A percentile compares a stretch with the other conserved stretches of the same genome.
These are phyloP conservation scores for Drosera capensis DNA, from an alignment of 148 eudicot species.

Conservation along the genomic window DNA sequence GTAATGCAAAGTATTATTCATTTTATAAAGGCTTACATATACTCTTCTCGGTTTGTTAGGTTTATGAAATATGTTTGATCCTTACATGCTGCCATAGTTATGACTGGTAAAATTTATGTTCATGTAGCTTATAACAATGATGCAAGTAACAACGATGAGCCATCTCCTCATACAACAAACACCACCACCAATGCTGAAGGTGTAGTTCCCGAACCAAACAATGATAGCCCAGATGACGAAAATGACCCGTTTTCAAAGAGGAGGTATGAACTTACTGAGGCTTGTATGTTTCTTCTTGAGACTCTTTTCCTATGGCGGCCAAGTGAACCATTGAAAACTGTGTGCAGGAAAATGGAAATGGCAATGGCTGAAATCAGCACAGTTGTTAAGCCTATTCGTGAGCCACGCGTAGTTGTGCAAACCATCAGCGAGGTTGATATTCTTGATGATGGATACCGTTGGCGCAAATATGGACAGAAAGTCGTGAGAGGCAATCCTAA, in stretches of 20 bases:
- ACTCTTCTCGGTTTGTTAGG: conserved; percentile 1
- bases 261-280: conserved; percentile 22
- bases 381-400: conserved; percentile 84
- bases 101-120: conserved; percentile 19
- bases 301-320: conserved; percentile 1
- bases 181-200: conserved; percentile 39
- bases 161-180: conserved; percentile 44
- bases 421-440: conserved; percentile 93
- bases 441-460: conserved; percentile 91
- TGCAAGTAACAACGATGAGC: conserved; percentile 34
- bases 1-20: conserved; percentile 16
- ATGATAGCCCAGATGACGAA: conserved; percentile 45
- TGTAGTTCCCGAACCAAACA: conserved; percentile 30
- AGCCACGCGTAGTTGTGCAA: conserved; percentile 93
- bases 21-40: background rate
- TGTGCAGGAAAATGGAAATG: conserved; percentile 63
- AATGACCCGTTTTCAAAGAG: conserved; percentile 75
- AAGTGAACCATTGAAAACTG: conserved; percentile 7
- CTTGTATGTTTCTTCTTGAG: background rate
- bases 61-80: background rate
- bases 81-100: too few species aligned
- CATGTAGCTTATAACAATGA: conserved; percentile 33
- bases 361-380: conserved; percentile 64
- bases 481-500: conserved; percentile 97
- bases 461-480: conserved; percentile 99